Percentiles rank a stretch among this genome's conserved stretches.
Evolutionary conservation across 371 early-diverging fungal genomes (phyloP).

Genomic region (Mortierella sp.): DNA sequence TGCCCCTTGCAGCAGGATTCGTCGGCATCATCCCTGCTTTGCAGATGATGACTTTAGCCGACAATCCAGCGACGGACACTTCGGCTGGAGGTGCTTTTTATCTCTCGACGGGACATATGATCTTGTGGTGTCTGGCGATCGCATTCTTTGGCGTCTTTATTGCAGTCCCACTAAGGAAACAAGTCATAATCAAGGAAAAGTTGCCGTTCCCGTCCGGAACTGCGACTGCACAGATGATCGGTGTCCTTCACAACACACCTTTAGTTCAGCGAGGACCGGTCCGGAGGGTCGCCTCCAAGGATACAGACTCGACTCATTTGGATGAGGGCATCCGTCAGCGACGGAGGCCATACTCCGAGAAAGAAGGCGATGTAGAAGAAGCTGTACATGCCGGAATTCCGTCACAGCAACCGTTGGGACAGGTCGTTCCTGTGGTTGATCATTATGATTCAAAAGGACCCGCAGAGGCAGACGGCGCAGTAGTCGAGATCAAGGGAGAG

Average conservation of each 20-base stretch:
- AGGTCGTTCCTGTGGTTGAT: conserved; percentile 3
- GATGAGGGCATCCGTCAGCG: conserved; percentile 6
- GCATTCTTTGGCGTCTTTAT: conserved; percentile 93
- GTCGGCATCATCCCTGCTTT: conserved; percentile 85
- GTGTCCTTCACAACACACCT: conserved; percentile 28
- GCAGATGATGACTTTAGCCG: conserved; percentile 62
- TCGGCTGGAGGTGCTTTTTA: conserved; percentile 18
- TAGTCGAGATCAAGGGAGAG: conserved; percentile 36
- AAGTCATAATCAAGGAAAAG: conserved; percentile 83
- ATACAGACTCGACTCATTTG: neutral
- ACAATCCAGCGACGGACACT: conserved; percentile 24
- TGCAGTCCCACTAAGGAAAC: conserved; percentile 85
- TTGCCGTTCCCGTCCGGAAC: conserved; percentile 89
- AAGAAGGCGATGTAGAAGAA: conserved; percentile 11
- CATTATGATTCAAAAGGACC: neutral
- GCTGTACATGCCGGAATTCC: neutral
- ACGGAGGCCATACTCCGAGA: neutral
- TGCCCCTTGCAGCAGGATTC: conserved; percentile 87
- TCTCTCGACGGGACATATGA: conserved; percentile 49
- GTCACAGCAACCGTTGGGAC: conserved; percentile 7
- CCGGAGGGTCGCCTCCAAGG: neutral
- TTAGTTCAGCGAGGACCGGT: neutral
- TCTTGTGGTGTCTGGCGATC: conserved; percentile 82
- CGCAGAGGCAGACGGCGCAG: too few relatives aligned
- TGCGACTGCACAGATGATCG: conserved; percentile 90